Base-by-base conservation (phyloP, 768 basidiomycete species). In the Psilocybe cyanescens region DNA sequence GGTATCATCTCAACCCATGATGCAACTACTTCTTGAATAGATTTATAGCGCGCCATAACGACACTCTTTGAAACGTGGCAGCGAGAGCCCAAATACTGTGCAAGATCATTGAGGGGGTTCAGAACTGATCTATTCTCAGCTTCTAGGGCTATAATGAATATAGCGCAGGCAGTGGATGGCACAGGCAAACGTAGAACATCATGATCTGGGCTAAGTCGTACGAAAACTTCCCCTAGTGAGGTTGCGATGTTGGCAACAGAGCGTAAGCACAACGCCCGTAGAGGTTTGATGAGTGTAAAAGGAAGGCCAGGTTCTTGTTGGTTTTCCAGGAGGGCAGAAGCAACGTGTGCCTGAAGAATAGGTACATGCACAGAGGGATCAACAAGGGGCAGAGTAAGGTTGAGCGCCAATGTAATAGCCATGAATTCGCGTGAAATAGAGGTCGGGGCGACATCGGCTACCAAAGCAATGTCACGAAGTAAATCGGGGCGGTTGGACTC, bases 61-160 rank as follows among this genome's bases (percentile, higher is more conserved):
- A 83, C 79, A 31, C 78, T 75, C 57, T 85, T 82, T 14, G 80
- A 77, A 39, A 81, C 76, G 37, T 83, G 79, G 63, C 83, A 78
- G 45, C 83, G 81, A 28, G 71, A 63, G 9, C 82, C 89, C 45
- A 93, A 80, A 31, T 72, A 78, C 54, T 80, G 79, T n/a, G 86
- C 82, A 59, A 92, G 76, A n/a, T 83, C 81, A 11, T 77, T 80
- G 29, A 89, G 72, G 52, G 83, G 78, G 53, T 83, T 81, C 46
- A 88, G 77, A 8, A 83, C 76, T 28, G 76, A 71, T 46, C 84
- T 82, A 8, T 75, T 73, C 66, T 90, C 89, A 3, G 86, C 86
- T 78, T 94, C 93, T 37, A 92, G 73, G 0, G 88, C 83, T 55
- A 92, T 80, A 28, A 94, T 79, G 59, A 91, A 76, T 7, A 91